Evolutionary conservation across 73 alveolate species (phyloP), one percentile per base, ranked within the genome.

Genomic region (Blepharisma japonicum): DNA sequence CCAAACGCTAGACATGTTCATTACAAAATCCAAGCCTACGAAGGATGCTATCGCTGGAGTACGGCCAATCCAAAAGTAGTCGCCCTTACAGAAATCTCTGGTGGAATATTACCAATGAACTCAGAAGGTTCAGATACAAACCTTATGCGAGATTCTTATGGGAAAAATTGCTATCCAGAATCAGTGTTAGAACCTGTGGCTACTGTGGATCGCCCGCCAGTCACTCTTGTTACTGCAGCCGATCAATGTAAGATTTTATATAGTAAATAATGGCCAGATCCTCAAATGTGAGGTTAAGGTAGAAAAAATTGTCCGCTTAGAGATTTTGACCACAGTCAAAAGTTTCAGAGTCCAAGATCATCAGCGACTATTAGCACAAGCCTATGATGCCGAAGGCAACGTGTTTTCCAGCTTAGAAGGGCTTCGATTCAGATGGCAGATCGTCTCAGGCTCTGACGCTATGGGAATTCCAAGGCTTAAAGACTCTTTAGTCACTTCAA

Each of bases 331-430:
- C 56, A 77, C 81, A 80, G 81, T 90, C 70, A 88, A 85, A 71
- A 66, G 87, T 21, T 83, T 93, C 51, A 78, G 77, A 56, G 92
- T 85, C 5, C 94, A 87, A n/a, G 96, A 90, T 55, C 55, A 77
- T 71, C 83, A 86, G 76, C 89, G 86, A 79, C 90, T 94, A 32
- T 91, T 88, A 54, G 94, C 92, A 11, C 83, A 79, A 49, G 97
- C 96, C 49, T 90, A 83, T 71, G 98, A 94, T 86, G 92, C 86
- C 9, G 88, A 85, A 70, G 96, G 96, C 14, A 94, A 94, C 82
- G 86, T 94, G 23, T 94, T 94, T 85, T 71, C 89, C 55, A 79
- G 94, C 67, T 68, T 94, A 39, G 95, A 89, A 77, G 98, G 98
- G 42, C 87, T 92, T 81, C 83, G 87, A 68, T 94, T 94, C 80